phyloP scores from a whole-genome alignment of 495 filamentous ascomycete genomes.

The Hypomontagnella monticulosa region DNA sequence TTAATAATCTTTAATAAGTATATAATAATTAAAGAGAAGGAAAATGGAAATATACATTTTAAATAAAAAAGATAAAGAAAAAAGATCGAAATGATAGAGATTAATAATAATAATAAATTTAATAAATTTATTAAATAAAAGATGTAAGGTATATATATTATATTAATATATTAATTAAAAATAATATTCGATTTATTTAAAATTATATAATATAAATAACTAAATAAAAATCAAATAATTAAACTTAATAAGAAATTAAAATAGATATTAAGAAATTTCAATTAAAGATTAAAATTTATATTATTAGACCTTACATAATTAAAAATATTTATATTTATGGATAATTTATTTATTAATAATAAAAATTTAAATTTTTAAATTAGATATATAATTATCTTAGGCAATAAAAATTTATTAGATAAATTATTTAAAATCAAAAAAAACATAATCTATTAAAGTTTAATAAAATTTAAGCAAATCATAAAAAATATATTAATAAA shows the following conservation, averaged over 20 bases:
- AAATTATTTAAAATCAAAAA: background rate
- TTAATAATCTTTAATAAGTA: background rate
- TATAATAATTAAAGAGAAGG: background rate
- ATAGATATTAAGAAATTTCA: background rate
- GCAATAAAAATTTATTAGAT: background rate
- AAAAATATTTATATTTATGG: background rate
- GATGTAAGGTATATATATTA: background rate
- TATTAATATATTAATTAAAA: background rate
- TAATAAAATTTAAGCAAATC: background rate
- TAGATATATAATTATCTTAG: background rate
- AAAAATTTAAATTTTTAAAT: background rate
- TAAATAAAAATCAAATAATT: background rate
- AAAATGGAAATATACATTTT: background rate
- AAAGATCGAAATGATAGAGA: background rate
- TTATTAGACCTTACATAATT: background rate
- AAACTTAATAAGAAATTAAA: background rate
- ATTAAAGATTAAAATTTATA: background rate
- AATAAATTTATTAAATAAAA: background rate
- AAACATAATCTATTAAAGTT: constrained; percentile 2
- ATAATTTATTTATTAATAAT: background rate
- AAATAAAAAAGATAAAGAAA: background rate
- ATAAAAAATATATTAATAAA: too few relatives aligned
- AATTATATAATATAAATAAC: background rate
- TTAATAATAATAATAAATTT: background rate
- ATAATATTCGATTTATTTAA: background rate